A percentile compares a stretch with the other conserved stretches of the same genome.
Conservation (phyloP, 2,329 filamentous ascomycete species). For the Colletotrichum lindemuthianum region DNA sequence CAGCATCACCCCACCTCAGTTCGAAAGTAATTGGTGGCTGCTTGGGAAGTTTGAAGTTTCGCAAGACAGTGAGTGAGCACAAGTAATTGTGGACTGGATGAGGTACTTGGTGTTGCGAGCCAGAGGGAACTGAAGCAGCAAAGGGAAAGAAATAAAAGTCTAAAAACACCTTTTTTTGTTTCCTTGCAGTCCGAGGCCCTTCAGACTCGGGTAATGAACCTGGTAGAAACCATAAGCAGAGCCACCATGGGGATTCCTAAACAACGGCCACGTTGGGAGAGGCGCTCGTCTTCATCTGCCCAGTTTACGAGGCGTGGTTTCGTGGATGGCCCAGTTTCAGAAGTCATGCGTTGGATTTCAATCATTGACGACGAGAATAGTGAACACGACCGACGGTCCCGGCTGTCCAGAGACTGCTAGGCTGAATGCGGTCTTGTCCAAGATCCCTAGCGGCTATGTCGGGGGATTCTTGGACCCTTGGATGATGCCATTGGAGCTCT, state of each 20-base stretch:
- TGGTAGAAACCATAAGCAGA: slow-evolving; percentile 12
- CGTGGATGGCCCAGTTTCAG: slow-evolving; percentile 1
- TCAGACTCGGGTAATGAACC: background rate
- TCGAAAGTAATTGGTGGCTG: too few relatives aligned
- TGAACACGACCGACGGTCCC: slow-evolving; percentile 18
- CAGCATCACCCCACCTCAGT: slow-evolving; percentile 25
- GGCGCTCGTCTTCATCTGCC: background rate
- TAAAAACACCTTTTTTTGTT: too few relatives aligned
- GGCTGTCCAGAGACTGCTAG: slow-evolving; percentile 10
- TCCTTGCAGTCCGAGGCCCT: background rate
- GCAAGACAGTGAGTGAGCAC: too few relatives aligned
- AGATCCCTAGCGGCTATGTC: slow-evolving; percentile 24
- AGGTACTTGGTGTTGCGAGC: too few relatives aligned
- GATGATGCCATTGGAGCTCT: slow-evolving; percentile 32
- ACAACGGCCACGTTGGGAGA: slow-evolving; percentile 18
- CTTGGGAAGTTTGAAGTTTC: too few relatives aligned
- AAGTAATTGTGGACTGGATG: too few relatives aligned
- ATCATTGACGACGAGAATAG: background rate
- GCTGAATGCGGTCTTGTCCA: slow-evolving; percentile 30
- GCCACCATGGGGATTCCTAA: slow-evolving; percentile 11
- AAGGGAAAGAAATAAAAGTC: too few relatives aligned
- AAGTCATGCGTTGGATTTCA: slow-evolving; percentile 6
- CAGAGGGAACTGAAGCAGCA: too few relatives aligned
- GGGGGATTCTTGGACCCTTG: slow-evolving; percentile 30
- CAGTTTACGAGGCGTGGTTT: too few relatives aligned